phyloP scores from a whole-genome alignment of 805 yeast genomes.

The Metschnikowia bowlesiae region DNA sequence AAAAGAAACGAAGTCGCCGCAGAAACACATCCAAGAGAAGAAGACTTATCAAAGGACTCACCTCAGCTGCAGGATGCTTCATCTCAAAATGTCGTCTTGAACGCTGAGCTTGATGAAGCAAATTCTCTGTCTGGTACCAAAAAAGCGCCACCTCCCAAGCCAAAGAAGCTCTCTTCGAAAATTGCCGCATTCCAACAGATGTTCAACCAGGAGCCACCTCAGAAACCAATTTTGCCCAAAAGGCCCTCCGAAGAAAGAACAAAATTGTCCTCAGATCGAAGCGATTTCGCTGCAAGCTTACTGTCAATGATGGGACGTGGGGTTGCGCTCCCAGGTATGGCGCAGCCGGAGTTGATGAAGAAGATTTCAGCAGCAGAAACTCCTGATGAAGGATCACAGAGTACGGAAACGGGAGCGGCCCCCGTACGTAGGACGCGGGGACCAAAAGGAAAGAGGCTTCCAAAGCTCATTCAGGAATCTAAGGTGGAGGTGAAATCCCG shows the following conservation, averaged over 20 bases:
- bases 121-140: background rate
- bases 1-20: background rate
- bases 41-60: background rate
- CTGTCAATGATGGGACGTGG: constrained; percentile 55
- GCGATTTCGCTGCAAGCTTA: constrained; percentile 54
- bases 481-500: constrained; percentile 31
- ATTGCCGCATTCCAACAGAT: constrained; percentile 80
- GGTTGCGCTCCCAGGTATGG: constrained; percentile 51
- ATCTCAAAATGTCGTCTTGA: background rate
- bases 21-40: background rate
- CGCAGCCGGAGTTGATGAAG: constrained; percentile 32
- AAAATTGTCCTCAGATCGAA: constrained; percentile 32
- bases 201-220: constrained; percentile 39
- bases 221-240: constrained; percentile 8
- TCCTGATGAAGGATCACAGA: constrained; percentile 8
- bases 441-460: constrained; percentile 69
- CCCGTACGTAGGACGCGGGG: constrained; percentile 54
- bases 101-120: background rate
- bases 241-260: constrained; percentile 7
- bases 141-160: constrained; percentile 57
- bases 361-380: constrained; percentile 11
- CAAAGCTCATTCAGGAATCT: constrained; percentile 48
- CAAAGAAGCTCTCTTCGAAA: constrained; percentile 72
- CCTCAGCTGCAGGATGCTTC: background rate
- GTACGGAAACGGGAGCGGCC: background rate